Conservation (phyloP, 129 eudicot genomes). For the Apium graveolens region DNA sequence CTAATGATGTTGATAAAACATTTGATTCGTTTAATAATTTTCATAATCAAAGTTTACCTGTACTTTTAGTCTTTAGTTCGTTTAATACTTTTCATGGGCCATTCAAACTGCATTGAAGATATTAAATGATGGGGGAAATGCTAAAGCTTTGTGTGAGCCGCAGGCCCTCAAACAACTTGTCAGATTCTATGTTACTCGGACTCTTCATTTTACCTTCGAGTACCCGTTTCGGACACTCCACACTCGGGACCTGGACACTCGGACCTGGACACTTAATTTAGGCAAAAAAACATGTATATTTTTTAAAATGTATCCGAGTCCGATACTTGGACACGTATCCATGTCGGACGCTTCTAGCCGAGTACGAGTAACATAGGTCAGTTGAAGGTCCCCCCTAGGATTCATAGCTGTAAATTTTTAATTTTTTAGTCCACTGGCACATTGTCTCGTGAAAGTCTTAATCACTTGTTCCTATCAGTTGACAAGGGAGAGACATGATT, state of each 20-base stretch:
- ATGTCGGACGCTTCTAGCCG: no score
- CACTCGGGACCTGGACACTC: no score
- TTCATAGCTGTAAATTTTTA: neutral
- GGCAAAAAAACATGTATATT: no score
- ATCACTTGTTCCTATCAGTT: neutral
- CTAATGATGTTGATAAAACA: constrained; percentile 16
- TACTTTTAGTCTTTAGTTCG: neutral
- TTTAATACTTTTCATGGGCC: constrained; percentile 34
- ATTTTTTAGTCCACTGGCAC: neutral
- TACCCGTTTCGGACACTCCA: no score
- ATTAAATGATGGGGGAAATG: constrained; percentile 58
- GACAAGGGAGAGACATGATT: neutral
- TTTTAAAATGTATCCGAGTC: no score
- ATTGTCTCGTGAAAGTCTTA: neutral
- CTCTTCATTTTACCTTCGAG: no score
- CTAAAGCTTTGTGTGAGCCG: constrained; percentile 73
- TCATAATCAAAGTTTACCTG: no score
- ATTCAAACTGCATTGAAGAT: constrained; percentile 51
- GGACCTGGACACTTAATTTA: no score
- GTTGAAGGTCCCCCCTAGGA: neutral
- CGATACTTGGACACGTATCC: no score
- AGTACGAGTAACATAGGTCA: no score
- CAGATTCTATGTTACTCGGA: no score
- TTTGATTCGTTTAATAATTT: no score
- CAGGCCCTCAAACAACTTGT: constrained; percentile 44